Base-by-base conservation (phyloP, 2,329 filamentous ascomycete genomes). In the Neophaeococcomyces aloes region DNA sequence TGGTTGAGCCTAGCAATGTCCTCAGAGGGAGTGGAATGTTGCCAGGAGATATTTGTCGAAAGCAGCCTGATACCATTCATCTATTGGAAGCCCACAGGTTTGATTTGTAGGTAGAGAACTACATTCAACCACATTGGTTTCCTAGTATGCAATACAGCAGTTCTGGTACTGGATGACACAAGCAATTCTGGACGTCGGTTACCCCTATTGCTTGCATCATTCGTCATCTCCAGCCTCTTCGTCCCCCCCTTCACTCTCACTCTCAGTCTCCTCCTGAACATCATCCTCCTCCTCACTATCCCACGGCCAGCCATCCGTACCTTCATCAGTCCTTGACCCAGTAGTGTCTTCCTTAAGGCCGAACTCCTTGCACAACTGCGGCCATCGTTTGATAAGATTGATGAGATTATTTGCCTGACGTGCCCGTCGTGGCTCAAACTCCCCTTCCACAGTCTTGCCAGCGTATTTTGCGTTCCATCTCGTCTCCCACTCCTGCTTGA, bases 381-480 rank as follows among this genome's bases (percentile, higher is more conserved):
- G 11, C 27, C 25, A 30, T 18, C 37, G 14, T 17, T 40, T 40
- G 8, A 29, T 29, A n/a, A 30, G n/a, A 31, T 30, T 40, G 37
- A 30, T 30, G n/a, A 40, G 25, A 19, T 40, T 30, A 11, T 18
- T 8, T 27, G 6, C 34, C 18, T 37, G 14, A 7, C 34, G 13
- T 19, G 14, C 18, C 7, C 34, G 34, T 37, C 34, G 18, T 19
- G 34, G 34, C 6, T 37, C 15, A 6, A 37, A 4, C 19, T 37
- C 34, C 13, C 15, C 18, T 6, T 14, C 5, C 4, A 37, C 34
- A n/a, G 34, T 37, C 34, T 37, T 37, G 7, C 34, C 34, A 37
- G 34, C 34, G 34, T 19, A 37, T 7, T 19, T 14, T 19, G 34
- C 34, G 18, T 37, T 37, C 34, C 34, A 37, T 19, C 23, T 37